Percentiles rank a stretch among this genome's conserved stretches.
Evolutionary conservation across 73 alveolate genomes (phyloP).

Genomic region (Effrenium voratum): DNA sequence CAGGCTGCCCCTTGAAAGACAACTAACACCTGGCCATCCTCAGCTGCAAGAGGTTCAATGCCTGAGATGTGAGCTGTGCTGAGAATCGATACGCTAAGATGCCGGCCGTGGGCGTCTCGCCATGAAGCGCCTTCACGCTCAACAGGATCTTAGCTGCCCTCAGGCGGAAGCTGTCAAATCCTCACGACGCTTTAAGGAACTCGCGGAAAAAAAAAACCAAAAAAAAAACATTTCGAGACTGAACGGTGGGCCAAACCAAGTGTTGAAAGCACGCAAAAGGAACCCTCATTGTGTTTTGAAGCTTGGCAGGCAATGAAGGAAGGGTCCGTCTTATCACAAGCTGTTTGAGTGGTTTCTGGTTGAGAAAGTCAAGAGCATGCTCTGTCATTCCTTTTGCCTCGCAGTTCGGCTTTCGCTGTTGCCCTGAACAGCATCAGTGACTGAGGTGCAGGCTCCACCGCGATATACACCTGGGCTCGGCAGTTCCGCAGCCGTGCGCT

Average conservation of each 20-base stretch:
- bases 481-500: too few species aligned
- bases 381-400: too few species aligned
- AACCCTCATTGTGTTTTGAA: too few species aligned
- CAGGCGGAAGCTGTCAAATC: not conserved
- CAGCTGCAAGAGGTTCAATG: not conserved
- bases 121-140: constrained; percentile 65
- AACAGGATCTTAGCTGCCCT: constrained; percentile 80
- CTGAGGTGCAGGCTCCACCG: constrained; percentile 63
- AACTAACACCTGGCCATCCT: constrained; percentile 80
- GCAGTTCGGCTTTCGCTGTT: too few species aligned
- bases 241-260: not conserved
- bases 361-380: too few species aligned
- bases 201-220: not conserved
- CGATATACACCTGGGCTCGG: constrained; percentile 25
- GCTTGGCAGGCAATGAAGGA: too few species aligned
- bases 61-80: too few species aligned
- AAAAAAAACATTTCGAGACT: not conserved
- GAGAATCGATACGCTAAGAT: too few species aligned
- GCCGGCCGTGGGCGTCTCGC: not conserved
- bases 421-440: too few species aligned
- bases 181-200: not conserved
- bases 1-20: constrained; percentile 51
- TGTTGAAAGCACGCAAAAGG: too few species aligned
- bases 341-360: too few species aligned
- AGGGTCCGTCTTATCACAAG: too few species aligned